phyloP scores from a whole-genome alignment of 192 early-diverging fungal species.

The Entomortierella chlamydospora region DNA sequence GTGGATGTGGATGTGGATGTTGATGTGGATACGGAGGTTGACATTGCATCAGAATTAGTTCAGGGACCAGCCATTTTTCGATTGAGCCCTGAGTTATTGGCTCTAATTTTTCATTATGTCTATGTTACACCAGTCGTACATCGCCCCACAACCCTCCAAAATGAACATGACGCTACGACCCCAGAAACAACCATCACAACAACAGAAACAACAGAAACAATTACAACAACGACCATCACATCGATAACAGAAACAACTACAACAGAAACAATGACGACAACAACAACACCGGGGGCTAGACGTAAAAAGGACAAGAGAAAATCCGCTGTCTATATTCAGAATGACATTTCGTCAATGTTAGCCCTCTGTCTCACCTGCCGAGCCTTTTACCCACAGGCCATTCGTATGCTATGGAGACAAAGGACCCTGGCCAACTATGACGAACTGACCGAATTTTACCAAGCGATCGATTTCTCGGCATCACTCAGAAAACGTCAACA shows the following conservation, averaged over 20 bases:
- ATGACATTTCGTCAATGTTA: constrained; percentile 34
- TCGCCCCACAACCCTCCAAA: not conserved
- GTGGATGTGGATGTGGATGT: not conserved
- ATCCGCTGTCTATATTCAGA: constrained; percentile 35
- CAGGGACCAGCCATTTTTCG: constrained; percentile 38
- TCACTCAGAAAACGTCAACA: constrained; percentile 33
- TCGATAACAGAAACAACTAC: not conserved
- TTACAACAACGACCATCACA: no score
- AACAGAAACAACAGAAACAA: not conserved
- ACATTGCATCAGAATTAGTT: not conserved
- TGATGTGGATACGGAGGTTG: constrained; percentile 6
- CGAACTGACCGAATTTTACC: constrained; percentile 41
- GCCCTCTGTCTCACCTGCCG: constrained; percentile 48
- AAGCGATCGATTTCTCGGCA: constrained; percentile 46
- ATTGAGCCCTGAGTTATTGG: constrained; percentile 42
- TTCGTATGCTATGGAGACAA: constrained; percentile 49
- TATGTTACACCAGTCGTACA: constrained; percentile 52
- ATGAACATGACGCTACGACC: no score
- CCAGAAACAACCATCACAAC: no score
- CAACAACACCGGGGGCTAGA: constrained; percentile 9
- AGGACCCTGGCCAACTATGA: constrained; percentile 46
- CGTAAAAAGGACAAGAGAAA: constrained; percentile 20
- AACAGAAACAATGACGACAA: not conserved
- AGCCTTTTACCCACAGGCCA: constrained; percentile 47
- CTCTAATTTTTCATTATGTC: constrained; percentile 51